These are phyloP conservation scores for Ceratobasidium sp. DNA, from an alignment of 1,284 basidiomycete genomes.

Conservation along the genomic window DNA sequence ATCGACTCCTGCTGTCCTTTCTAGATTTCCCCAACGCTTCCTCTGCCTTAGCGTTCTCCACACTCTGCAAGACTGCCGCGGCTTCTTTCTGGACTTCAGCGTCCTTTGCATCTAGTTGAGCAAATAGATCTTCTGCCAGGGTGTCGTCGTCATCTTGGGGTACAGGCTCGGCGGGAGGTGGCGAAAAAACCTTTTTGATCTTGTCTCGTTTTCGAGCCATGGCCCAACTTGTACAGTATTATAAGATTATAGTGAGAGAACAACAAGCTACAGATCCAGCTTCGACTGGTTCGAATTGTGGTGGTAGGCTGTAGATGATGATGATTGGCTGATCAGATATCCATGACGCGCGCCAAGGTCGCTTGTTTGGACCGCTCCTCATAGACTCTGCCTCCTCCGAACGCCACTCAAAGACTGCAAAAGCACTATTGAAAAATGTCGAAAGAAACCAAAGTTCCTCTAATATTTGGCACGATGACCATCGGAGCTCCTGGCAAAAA, in stretches of 20 bases:
- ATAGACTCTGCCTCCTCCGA: background rate
- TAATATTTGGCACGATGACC: slow-evolving; percentile 67
- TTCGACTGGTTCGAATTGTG: slow-evolving; percentile 5
- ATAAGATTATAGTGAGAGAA: no score
- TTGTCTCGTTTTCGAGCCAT: slow-evolving; percentile 60
- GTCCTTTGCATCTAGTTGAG: slow-evolving; percentile 76
- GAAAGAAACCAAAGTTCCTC: slow-evolving; percentile 56
- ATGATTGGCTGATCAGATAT: background rate
- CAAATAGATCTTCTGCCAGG: slow-evolving; percentile 77
- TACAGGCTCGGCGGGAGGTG: slow-evolving; percentile 54
- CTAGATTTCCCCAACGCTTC: slow-evolving; percentile 61
- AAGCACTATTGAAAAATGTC: background rate
- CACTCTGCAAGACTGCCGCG: slow-evolving; percentile 62
- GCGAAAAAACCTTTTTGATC: slow-evolving; percentile 62
- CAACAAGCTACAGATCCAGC: background rate
- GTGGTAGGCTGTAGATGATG: background rate
- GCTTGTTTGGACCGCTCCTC: no score
- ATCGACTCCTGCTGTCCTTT: slow-evolving; percentile 78
- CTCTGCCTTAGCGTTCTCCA: slow-evolving; percentile 59
- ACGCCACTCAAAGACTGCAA: background rate
- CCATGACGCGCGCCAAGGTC: slow-evolving; percentile 20
- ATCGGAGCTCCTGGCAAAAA: slow-evolving; percentile 63
- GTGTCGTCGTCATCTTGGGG: slow-evolving; percentile 65
- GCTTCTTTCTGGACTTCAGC: slow-evolving; percentile 65
- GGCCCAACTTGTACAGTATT: no score